Percentiles rank a stretch among this genome's conserved stretches.
These are phyloP conservation scores for Polymyxa betae DNA, from an alignment of 208 protist genomes.

Conservation along the genomic window DNA sequence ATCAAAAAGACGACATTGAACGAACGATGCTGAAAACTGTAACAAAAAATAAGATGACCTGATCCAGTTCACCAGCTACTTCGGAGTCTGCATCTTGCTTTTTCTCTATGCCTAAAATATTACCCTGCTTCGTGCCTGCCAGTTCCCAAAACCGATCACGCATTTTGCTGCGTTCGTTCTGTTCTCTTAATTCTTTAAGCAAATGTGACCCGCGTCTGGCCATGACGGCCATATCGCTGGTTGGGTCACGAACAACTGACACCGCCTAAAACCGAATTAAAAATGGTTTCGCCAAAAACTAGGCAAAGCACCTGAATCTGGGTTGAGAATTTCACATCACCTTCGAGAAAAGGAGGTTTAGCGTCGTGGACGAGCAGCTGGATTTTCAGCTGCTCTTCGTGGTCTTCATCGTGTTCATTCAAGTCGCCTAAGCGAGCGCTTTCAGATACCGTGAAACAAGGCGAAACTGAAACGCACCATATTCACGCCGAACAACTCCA, in stretches of 20 bases:
- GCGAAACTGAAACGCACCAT: not conserved
- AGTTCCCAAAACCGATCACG: constrained; percentile 58
- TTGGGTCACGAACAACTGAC: constrained; percentile 80
- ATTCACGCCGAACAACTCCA: constrained; percentile 21
- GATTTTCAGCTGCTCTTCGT: constrained; percentile 63
- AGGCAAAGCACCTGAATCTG: constrained; percentile 65
- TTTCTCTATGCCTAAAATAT: constrained; percentile 62
- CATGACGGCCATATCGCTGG: constrained; percentile 80
- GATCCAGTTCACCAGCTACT: constrained; percentile 12
- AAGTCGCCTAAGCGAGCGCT: not conserved
- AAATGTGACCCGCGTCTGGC: constrained; percentile 78
- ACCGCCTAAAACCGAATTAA: constrained; percentile 65
- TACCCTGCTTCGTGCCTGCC: constrained; percentile 56
- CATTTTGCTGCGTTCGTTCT: constrained; percentile 65
- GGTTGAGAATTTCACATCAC: constrained; percentile 72
- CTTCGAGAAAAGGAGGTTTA: constrained; percentile 85
- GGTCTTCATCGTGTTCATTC: constrained; percentile 51
- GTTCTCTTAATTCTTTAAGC: constrained; percentile 76
- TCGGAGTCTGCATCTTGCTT: constrained; percentile 58
- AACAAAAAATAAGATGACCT: not conserved
- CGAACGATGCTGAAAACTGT: too few species aligned
- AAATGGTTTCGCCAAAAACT: not conserved
- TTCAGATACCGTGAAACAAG: not conserved
- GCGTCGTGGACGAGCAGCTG: constrained; percentile 81
- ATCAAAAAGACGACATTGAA: too few species aligned